These are phyloP conservation scores for Xylaria sp. DNA, from an alignment of 2,329 filamentous ascomycete species.

Conservation along the genomic window DNA sequence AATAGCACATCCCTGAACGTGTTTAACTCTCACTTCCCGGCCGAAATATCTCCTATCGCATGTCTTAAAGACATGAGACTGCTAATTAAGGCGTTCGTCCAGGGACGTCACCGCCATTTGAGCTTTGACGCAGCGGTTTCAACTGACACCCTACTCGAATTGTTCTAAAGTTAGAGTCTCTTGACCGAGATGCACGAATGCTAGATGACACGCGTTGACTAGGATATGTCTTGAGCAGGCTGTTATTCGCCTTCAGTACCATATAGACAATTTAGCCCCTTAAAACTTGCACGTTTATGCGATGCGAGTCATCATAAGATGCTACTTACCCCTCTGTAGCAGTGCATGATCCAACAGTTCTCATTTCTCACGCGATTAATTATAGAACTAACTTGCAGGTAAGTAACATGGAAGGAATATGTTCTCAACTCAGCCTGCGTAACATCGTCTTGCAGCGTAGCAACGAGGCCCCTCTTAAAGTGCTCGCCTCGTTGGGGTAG, in stretches of 20 bases:
- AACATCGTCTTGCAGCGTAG: slow-evolving; percentile 9
- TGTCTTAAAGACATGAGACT: neutral
- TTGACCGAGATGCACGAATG: too few species aligned
- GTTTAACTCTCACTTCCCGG: neutral
- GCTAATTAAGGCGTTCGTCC: neutral
- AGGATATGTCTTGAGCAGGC: neutral
- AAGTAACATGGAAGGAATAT: neutral
- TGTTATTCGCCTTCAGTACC: neutral
- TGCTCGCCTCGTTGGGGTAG: slow-evolving; percentile 1
- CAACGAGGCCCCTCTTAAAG: slow-evolving; percentile 8
- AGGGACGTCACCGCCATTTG: neutral
- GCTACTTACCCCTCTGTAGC: slow-evolving; percentile 5
- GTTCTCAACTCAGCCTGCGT: slow-evolving; percentile 12
- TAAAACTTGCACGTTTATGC: neutral
- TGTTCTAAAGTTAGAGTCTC: slow-evolving; percentile 10
- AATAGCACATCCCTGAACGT: neutral
- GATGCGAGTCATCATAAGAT: neutral
- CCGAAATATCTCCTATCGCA: neutral
- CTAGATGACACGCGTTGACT: neutral
- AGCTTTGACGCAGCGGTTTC: neutral
- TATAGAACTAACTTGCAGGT: slow-evolving; percentile 17
- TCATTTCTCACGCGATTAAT: slow-evolving; percentile 1
- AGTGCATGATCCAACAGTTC: slow-evolving; percentile 4
- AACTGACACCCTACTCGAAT: neutral
- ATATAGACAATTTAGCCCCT: neutral